A percentile compares a stretch with the other conserved stretches of the same genome.
These are phyloP conservation scores for Rubroboletus pulcherrimus DNA, from an alignment of 768 basidiomycete genomes.

Conservation along the genomic window DNA sequence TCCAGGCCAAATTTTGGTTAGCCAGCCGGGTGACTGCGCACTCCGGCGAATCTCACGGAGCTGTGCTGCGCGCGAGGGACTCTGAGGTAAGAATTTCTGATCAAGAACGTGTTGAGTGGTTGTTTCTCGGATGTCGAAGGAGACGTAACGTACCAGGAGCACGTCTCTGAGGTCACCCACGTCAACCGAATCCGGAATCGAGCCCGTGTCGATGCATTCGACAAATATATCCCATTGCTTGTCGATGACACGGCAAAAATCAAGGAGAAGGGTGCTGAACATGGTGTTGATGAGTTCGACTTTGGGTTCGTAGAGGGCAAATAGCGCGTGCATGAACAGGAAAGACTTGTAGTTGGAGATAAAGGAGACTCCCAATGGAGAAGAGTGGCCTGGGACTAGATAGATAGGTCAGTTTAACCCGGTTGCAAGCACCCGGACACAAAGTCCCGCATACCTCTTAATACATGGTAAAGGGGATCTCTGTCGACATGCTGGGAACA, in stretches of 20 bases:
- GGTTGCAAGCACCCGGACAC: too few relatives aligned
- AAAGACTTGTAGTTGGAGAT: conserved; percentile 21
- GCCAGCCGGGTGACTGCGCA: conserved; percentile 12
- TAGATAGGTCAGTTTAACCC: neutral
- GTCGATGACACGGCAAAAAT: conserved; percentile 20
- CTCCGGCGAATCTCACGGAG: conserved; percentile 11
- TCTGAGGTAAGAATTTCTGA: conserved; percentile 18
- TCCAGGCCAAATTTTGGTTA: conserved; percentile 20
- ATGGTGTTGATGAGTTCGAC: conserved; percentile 21
- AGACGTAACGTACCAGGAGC: neutral
- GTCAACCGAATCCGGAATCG: conserved; percentile 13
- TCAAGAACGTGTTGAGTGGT: neutral
- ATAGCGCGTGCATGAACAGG: conserved; percentile 22
- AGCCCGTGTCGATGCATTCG: conserved; percentile 14
- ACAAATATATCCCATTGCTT: conserved; percentile 22
- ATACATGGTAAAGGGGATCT: conserved; percentile 4
- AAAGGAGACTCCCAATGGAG: conserved; percentile 15
- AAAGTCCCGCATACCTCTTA: conserved; percentile 2
- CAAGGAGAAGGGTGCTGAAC: conserved; percentile 20
- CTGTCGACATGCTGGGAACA: conserved; percentile 11
- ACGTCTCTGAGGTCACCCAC: conserved; percentile 13
- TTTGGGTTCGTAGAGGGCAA: conserved; percentile 19
- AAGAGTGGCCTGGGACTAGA: conserved; percentile 15
- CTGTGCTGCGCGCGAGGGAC: conserved; percentile 13
- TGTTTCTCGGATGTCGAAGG: neutral